Conservation (phyloP, 2,329 filamentous ascomycete genomes). For the Clarireedia hainanense region DNA sequence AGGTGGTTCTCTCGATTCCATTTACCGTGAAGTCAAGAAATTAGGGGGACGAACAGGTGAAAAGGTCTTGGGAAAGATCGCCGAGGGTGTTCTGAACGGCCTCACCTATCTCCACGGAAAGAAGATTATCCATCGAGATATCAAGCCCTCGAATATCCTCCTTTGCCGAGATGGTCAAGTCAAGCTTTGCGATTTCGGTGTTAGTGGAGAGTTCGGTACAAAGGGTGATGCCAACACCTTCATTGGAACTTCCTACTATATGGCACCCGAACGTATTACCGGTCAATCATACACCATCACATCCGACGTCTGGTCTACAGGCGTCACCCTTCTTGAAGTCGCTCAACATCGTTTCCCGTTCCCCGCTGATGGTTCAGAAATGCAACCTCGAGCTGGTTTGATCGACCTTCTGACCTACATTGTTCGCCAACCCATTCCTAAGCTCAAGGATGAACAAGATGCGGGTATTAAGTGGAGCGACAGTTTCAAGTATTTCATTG, state of each 20-base stretch:
- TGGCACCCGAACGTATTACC: constrained; percentile 97
- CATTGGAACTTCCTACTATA: constrained; percentile 98
- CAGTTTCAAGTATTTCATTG: constrained; percentile 98
- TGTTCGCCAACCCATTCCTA: constrained; percentile 89
- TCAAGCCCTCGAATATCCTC: constrained; percentile 96
- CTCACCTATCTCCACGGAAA: constrained; percentile 91
- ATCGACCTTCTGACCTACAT: constrained; percentile 98
- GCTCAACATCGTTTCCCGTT: constrained; percentile 98
- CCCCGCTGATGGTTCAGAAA: constrained; percentile 90
- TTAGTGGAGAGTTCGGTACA: constrained; percentile 94
- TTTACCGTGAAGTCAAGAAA: constrained; percentile 96
- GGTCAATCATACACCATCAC: constrained; percentile 98
- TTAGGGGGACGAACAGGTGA: constrained; percentile 91
- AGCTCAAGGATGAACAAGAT: constrained; percentile 88
- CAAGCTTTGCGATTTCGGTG: constrained; percentile 97
- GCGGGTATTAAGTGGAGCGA: constrained; percentile 90
- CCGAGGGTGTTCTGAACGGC: constrained; percentile 87
- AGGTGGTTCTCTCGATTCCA: constrained; percentile 89
- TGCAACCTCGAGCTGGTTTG: constrained; percentile 84
- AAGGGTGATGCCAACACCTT: constrained; percentile 99
- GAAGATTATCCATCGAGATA: constrained; percentile 97
- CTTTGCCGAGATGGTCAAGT: constrained; percentile 88
- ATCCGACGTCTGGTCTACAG: constrained; percentile 95
- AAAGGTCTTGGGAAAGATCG: constrained; percentile 94
- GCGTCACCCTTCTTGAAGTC: constrained; percentile 96